These are phyloP conservation scores for Bryum argenteum DNA, from an alignment of 225 moss, liverwort and hornwort species.

Conservation along the genomic window DNA sequence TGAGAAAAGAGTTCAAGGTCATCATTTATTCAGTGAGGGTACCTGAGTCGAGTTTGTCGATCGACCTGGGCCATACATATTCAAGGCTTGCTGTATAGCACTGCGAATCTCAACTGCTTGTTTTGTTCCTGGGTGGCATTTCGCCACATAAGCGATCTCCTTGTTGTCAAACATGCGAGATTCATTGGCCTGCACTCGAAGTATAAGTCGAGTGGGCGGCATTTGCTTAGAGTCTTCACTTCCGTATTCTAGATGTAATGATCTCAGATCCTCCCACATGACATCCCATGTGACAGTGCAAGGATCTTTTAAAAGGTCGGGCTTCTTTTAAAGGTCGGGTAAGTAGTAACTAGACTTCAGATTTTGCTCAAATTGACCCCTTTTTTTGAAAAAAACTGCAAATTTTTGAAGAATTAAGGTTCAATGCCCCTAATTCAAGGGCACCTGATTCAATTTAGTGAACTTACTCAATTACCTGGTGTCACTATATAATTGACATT, in stretches of 20 bases:
- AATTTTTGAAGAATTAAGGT: too few species aligned
- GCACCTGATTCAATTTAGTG: too few species aligned
- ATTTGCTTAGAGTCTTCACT: slow-evolving; percentile 59
- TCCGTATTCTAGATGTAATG: slow-evolving; percentile 70
- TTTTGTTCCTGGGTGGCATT: slow-evolving; percentile 89
- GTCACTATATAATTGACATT: too few species aligned
- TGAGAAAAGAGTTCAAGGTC: too few species aligned
- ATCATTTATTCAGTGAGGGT: too few species aligned
- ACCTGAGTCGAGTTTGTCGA: slow-evolving; percentile 65
- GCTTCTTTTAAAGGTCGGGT: too few species aligned
- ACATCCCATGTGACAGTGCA: slow-evolving; percentile 98
- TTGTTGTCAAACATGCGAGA: slow-evolving; percentile 83
- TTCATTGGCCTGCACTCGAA: slow-evolving; percentile 74
- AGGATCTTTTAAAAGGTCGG: slow-evolving; percentile 88
- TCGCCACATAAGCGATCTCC: slow-evolving; percentile 76
- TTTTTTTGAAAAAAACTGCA: too few species aligned
- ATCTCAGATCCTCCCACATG: slow-evolving; percentile 83
- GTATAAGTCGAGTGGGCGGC: slow-evolving; percentile 85
- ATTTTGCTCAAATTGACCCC: too few species aligned
- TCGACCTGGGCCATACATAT: slow-evolving; percentile 82
- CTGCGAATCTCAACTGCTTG: slow-evolving; percentile 81
- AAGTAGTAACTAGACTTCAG: too few species aligned
- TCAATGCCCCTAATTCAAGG: too few species aligned
- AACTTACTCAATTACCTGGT: too few species aligned
- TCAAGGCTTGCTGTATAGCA: slow-evolving; percentile 77